These are phyloP conservation scores for Phytopythium aichiense DNA, from an alignment of 352 stramenopile species.

Conservation along the genomic window DNA sequence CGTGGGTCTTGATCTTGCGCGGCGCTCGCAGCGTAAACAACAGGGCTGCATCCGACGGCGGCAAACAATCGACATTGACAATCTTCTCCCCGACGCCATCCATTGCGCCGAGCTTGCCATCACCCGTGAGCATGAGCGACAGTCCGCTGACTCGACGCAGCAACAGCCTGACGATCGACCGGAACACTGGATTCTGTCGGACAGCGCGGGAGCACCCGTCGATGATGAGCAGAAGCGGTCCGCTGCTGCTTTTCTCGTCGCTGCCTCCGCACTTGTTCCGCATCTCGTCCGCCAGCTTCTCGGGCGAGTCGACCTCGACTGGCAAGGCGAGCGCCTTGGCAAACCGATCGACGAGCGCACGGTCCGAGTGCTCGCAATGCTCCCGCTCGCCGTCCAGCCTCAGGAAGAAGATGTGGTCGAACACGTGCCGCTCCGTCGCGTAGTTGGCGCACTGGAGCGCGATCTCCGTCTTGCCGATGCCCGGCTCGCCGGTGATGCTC, in stretches of 20 bases:
- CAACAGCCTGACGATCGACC: conserved; percentile 37
- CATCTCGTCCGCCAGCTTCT: conserved; percentile 51
- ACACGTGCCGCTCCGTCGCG: conserved; percentile 63
- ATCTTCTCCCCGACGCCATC: conserved; percentile 83
- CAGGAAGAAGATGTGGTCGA: conserved; percentile 72
- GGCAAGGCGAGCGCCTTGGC: conserved; percentile 39
- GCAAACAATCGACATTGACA: conserved; percentile 56
- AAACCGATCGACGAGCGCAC: conserved; percentile 17
- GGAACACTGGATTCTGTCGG: conserved; percentile 40
- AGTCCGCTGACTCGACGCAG: conserved; percentile 64
- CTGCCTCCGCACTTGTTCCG: conserved; percentile 26
- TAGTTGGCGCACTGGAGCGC: conserved; percentile 76
- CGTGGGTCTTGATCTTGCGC: conserved; percentile 66
- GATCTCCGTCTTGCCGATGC: conserved; percentile 80
- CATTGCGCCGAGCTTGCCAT: conserved; percentile 71
- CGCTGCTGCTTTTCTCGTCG: conserved; percentile 18
- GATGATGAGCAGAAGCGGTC: conserved; percentile 61
- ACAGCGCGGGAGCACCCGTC: conserved; percentile 68
- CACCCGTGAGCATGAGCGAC: conserved; percentile 58
- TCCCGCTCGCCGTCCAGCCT: conserved; percentile 31
- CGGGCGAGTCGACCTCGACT: conserved; percentile 15
- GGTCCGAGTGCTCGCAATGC: neutral
- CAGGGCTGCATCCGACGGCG: conserved; percentile 57
- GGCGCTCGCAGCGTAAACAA: conserved; percentile 74
- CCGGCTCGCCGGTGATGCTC: conserved; percentile 64